Evolutionary conservation across 257 asterid species (phyloP).

Genomic region (Nicotiana benthamiana): DNA sequence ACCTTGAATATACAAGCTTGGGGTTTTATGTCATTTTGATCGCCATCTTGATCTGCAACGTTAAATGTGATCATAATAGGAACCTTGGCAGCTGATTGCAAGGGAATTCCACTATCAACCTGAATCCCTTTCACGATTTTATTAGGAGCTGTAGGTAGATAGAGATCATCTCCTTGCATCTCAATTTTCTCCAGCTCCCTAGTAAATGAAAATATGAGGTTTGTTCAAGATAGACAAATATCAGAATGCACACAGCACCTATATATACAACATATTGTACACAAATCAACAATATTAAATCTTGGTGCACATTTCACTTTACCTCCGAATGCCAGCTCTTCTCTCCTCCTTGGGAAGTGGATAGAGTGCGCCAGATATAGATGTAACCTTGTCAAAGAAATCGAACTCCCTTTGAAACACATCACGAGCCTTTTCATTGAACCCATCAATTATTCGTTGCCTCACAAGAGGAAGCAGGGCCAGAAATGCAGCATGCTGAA

Average conservation of each 20-base stretch:
- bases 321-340: conserved; percentile 95
- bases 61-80: conserved; percentile 98
- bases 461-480: conserved; percentile 77
- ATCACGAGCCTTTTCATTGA: conserved; percentile 64
- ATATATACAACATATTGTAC: neutral
- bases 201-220: conserved; percentile 12
- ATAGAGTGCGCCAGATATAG: conserved; percentile 92
- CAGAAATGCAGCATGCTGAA: conserved; percentile 67
- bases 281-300: conserved; percentile 11
- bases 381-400: conserved; percentile 97
- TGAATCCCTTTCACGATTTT: conserved; percentile 88
- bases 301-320: conserved; percentile 10
- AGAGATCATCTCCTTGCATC: conserved; percentile 81
- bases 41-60: conserved; percentile 84
- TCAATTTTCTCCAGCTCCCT: conserved; percentile 95
- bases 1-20: conserved; percentile 99
- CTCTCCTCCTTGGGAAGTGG: conserved; percentile 94
- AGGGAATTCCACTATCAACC: conserved; percentile 92
- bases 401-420: conserved; percentile 81
- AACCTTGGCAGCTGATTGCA: conserved; percentile 99
- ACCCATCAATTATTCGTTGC: conserved; percentile 76
- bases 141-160: conserved; percentile 90
- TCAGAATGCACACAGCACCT: neutral
- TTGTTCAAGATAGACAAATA: neutral
- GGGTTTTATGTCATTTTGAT: conserved; percentile 67